Conservation (phyloP, 192 early-diverging fungal species). For the Linnemannia hyalina region DNA sequence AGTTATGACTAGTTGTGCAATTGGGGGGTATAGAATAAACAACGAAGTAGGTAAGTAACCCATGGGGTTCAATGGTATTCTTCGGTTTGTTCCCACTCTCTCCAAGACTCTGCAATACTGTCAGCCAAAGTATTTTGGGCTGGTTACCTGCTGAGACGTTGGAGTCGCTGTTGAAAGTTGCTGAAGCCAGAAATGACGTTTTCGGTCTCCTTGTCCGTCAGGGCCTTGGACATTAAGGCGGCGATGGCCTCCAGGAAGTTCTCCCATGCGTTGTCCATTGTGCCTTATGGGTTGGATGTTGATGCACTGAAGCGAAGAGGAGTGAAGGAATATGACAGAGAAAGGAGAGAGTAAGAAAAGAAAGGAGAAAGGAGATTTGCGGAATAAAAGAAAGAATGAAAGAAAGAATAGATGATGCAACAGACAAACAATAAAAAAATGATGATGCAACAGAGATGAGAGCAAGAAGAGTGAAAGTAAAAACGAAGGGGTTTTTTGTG, state of each 20-base stretch:
- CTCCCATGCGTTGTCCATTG: constrained; percentile 61
- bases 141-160: constrained; percentile 69
- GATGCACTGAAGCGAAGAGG: neutral
- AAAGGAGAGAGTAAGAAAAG: neutral
- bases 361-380: neutral
- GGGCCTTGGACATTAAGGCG: constrained; percentile 69
- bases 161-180: constrained; percentile 73
- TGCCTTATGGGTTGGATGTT: neutral
- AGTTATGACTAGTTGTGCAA: constrained; percentile 53
- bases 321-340: neutral
- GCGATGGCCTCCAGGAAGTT: constrained; percentile 76
- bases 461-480: neutral
- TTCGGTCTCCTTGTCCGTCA: constrained; percentile 79
- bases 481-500: neutral
- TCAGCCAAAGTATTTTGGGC: neutral
- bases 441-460: neutral
- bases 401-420: neutral
- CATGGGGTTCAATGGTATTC: neutral
- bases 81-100: neutral
- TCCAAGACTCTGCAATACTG: neutral
- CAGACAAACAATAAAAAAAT: neutral
- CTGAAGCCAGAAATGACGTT: constrained; percentile 67
- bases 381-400: neutral
- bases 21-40: neutral
- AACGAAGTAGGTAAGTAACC: neutral